Evolutionary conservation across 2,329 filamentous ascomycete species (phyloP), one percentile per base, ranked within the genome.

Genomic region (Ophiosphaerella korrae): DNA sequence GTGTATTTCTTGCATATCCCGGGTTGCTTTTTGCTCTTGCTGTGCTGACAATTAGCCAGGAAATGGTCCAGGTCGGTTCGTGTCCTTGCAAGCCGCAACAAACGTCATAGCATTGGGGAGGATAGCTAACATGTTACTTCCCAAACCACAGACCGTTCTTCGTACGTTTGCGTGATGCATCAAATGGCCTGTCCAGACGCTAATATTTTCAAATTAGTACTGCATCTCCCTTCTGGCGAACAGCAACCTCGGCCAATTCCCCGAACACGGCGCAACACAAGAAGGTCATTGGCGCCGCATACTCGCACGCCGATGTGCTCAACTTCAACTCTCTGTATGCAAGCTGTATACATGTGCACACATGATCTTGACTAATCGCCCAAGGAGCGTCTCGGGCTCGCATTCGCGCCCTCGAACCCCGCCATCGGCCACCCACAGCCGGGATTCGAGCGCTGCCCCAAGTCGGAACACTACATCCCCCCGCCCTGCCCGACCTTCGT

Each of bases 1-100:
- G 64, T 42, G 54, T 60, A 31, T 13, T 32, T 18, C 40, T 35
- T 36, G 11, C 9, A 9, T 1, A 11, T 23, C 2, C 39, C 11
- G 7, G 13, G 23, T 36, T 26, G 18, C 32, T 21, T 29, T 33
- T 18, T 45, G 32, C 16, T 53, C 42, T 55, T 45, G 32, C 16
- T 53, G 41, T 55, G 56, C 68, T 71, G 53, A 72, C 55, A 48
- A 3, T 16, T 11, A 29, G 42, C 6, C 80, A 97, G 91, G 94
- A 99, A 83, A 99, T 99, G 94, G 90, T 97, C 66, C 93, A 99
- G 88, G 92, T 99, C 81, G 93, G 94, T 97, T 88, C 83, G 87
- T 88, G 62, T 56, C 60, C 53, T 53, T 57, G 53, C 45, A 53
- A 45, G 52, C 46, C 61, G 54, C 58, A 55, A 34, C 59, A 58